These are phyloP conservation scores for Marasmius oreades DNA, from an alignment of 1,284 basidiomycete genomes.

Conservation along the genomic window DNA sequence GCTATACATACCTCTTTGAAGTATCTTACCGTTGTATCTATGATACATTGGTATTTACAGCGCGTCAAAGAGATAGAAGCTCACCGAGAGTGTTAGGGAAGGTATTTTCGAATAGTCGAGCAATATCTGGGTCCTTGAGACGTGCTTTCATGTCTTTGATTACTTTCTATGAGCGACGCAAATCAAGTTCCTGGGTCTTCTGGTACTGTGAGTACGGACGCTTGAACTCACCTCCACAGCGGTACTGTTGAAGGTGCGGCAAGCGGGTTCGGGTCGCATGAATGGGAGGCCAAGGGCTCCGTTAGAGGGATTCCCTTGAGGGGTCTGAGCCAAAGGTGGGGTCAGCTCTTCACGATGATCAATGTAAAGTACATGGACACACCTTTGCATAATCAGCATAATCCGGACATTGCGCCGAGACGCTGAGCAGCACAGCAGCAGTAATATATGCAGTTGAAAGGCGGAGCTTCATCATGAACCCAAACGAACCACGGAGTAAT, in stretches of 20 bases:
- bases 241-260: conserved; percentile 70
- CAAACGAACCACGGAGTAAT: no score
- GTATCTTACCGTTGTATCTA: conserved; percentile 75
- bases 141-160: conserved; percentile 65
- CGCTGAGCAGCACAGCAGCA: conserved; percentile 24
- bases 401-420: conserved; percentile 52
- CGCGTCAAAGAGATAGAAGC: conserved; percentile 9
- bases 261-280: conserved; percentile 65
- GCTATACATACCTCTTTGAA: conserved; percentile 47
- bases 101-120: conserved; percentile 72
- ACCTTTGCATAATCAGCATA: conserved; percentile 64
- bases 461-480: conserved; percentile 21
- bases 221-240: conserved; percentile 55
- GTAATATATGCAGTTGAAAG: conserved; percentile 22
- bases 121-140: conserved; percentile 70
- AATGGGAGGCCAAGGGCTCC: conserved; percentile 64
- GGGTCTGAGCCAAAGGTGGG: conserved; percentile 30
- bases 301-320: conserved; percentile 55
- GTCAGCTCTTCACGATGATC: no score
- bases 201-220: not conserved
- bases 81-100: conserved; percentile 74
- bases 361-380: conserved; percentile 11
- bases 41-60: not conserved
- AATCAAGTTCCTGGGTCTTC: not conserved
- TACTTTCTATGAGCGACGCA: conserved; percentile 45